Percentiles rank a stretch among this genome's conserved stretches.
phyloP scores from a whole-genome alignment of 345 rosid species.

The Murraya paniculata region DNA sequence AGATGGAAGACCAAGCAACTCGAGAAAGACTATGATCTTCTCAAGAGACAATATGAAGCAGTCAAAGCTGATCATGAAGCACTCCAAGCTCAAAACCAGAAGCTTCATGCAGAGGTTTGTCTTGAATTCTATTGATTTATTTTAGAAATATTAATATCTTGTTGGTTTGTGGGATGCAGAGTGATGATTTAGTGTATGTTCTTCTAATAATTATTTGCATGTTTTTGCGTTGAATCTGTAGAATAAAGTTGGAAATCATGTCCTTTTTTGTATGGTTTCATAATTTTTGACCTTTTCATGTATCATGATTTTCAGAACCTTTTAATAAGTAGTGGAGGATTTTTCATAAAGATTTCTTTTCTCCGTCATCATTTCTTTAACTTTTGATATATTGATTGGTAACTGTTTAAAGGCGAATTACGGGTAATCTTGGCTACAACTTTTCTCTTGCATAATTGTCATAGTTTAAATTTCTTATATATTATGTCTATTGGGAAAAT shows the following conservation, averaged over 20 bases:
- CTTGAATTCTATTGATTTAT: too few species aligned
- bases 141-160: background rate
- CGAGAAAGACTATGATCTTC: conserved; percentile 89
- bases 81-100: conserved; percentile 84
- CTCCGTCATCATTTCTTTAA: background rate
- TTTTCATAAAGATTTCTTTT: conserved; percentile 7
- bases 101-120: conserved; percentile 79
- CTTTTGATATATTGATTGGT: conserved; percentile 18
- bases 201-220: background rate
- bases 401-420: background rate
- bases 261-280: conserved; percentile 7
- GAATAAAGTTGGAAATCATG: conserved; percentile 14
- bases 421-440: conserved; percentile 12
- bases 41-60: conserved; percentile 73
- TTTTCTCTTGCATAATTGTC: background rate
- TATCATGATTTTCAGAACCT: conserved; percentile 20
- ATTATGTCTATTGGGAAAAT: too few species aligned
- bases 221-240: background rate
- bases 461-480: too few species aligned
- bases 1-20: conserved; percentile 97
- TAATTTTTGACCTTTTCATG: conserved; percentile 22
- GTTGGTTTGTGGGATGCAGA: background rate
- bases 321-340: conserved; percentile 19
- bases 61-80: conserved; percentile 75
- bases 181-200: background rate